Conservation (phyloP, 73 alveolate genomes). For the Tetrahymena malaccensis region DNA sequence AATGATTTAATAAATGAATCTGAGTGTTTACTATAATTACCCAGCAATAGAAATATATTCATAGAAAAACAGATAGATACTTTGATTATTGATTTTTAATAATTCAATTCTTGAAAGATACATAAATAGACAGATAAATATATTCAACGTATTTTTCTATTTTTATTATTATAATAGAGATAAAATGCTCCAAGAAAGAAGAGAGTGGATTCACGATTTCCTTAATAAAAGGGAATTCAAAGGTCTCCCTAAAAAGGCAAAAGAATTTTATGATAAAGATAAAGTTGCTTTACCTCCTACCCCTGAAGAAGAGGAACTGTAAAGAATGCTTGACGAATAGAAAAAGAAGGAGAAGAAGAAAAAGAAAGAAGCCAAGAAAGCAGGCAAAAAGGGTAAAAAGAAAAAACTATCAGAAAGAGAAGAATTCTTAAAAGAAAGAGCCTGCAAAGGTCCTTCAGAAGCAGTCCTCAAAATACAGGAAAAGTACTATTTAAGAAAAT, state of each 20-base stretch:
- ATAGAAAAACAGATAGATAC: too few species aligned
- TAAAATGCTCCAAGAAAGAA: conserved; percentile 35
- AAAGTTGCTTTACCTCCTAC: conserved; percentile 34
- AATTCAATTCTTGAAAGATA: not conserved
- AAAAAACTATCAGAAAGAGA: conserved; percentile 36
- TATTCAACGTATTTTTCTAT: not conserved
- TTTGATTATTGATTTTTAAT: not conserved
- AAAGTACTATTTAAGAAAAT: not conserved
- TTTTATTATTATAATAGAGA: not conserved
- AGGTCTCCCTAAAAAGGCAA: conserved; percentile 26
- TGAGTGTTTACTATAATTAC: not conserved
- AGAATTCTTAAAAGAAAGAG: conserved; percentile 35
- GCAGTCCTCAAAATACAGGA: conserved; percentile 23
- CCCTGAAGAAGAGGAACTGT: conserved; percentile 48
- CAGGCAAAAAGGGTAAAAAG: conserved; percentile 27
- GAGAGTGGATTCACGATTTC: conserved; percentile 27
- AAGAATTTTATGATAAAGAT: conserved; percentile 35
- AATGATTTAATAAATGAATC: too few species aligned
- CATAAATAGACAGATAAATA: too few species aligned
- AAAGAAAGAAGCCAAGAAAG: conserved; percentile 24
- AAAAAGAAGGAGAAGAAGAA: not conserved
- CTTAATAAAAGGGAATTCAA: conserved; percentile 35
- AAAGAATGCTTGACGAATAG: conserved; percentile 66
- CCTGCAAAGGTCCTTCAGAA: conserved; percentile 34
- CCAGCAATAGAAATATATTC: too few species aligned